A percentile compares a stretch with the other conserved stretches of the same genome.
phyloP scores from a whole-genome alignment of 106 monocot genomes.

The Dioscorea zingiberensis region DNA sequence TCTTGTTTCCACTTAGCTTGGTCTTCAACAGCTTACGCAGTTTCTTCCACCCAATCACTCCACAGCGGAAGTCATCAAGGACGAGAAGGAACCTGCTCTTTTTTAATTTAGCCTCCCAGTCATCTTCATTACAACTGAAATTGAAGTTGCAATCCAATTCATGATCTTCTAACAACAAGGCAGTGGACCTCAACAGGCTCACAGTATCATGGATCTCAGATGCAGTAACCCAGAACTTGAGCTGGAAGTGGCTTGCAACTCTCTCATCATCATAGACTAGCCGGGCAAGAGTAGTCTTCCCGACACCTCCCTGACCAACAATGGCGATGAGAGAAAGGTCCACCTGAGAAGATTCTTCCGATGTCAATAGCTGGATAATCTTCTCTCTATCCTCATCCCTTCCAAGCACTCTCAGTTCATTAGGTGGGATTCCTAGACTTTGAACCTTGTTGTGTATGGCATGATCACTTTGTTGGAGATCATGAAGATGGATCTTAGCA shows the following conservation, averaged over 20 bases:
- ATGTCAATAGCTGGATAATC: neutral
- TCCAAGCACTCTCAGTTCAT: neutral
- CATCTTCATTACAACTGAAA: neutral
- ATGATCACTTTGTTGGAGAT: no score
- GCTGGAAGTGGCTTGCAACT: neutral
- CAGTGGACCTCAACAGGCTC: no score
- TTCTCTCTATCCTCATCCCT: neutral
- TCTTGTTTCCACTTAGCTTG: neutral
- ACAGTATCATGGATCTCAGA: neutral
- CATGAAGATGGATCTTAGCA: no score
- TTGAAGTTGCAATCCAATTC: no score
- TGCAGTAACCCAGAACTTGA: neutral
- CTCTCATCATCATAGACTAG: neutral
- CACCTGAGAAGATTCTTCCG: neutral
- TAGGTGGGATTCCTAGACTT: neutral
- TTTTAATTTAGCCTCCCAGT: neutral
- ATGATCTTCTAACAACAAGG: no score
- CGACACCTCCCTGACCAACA: neutral
- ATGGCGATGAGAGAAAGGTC: neutral
- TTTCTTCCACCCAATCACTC: neutral
- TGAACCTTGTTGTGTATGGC: no score
- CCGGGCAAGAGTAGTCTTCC: neutral
- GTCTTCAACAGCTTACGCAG: neutral
- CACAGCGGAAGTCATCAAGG: neutral
- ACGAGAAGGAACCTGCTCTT: neutral